These are phyloP conservation scores for Yamadazyma atlantica DNA, from an alignment of 1,139 yeast species.

Conservation along the genomic window DNA sequence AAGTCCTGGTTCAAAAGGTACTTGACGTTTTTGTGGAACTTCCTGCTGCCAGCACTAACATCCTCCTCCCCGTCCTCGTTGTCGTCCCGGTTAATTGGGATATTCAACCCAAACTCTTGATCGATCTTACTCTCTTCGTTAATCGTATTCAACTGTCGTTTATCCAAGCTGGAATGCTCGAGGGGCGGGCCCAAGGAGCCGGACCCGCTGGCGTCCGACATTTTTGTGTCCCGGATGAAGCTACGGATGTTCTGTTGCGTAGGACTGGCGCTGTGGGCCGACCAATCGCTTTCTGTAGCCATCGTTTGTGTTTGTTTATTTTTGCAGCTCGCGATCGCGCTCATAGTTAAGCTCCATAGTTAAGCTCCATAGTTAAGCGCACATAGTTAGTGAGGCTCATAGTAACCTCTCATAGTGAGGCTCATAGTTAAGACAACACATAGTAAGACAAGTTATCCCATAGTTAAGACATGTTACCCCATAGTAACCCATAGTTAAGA, in stretches of 20 bases:
- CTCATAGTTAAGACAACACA: too few relatives aligned
- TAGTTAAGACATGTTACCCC: too few relatives aligned
- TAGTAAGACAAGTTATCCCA: too few relatives aligned
- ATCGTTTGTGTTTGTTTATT: not conserved
- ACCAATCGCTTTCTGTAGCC: too few relatives aligned
- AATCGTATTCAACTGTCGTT: slow-evolving; percentile 7
- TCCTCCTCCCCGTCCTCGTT: not conserved
- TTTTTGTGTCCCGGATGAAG: slow-evolving; percentile 13
- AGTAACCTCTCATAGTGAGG: too few relatives aligned
- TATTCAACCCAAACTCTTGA: slow-evolving; percentile 13
- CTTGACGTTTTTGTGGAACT: slow-evolving; percentile 34
- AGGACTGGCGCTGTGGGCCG: slow-evolving; percentile 3
- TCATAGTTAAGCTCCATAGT: too few relatives aligned
- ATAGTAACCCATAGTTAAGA: too few relatives aligned
- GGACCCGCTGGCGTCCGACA: slow-evolving; percentile 9
- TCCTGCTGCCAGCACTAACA: slow-evolving; percentile 7
- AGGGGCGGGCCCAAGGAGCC: not conserved
- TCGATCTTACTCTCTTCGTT: slow-evolving; percentile 8
- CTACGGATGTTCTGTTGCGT: slow-evolving; percentile 11
- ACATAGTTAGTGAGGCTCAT: too few relatives aligned
- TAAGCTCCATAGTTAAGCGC: too few relatives aligned
- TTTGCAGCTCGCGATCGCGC: too few relatives aligned
- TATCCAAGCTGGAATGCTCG: not conserved
- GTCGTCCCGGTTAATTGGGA: slow-evolving; percentile 6
- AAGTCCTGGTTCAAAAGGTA: slow-evolving; percentile 38